A percentile compares a stretch with the other conserved stretches of the same genome.
Conservation (phyloP, 2,329 filamentous ascomycete genomes). For the Talaromyces sp. region DNA sequence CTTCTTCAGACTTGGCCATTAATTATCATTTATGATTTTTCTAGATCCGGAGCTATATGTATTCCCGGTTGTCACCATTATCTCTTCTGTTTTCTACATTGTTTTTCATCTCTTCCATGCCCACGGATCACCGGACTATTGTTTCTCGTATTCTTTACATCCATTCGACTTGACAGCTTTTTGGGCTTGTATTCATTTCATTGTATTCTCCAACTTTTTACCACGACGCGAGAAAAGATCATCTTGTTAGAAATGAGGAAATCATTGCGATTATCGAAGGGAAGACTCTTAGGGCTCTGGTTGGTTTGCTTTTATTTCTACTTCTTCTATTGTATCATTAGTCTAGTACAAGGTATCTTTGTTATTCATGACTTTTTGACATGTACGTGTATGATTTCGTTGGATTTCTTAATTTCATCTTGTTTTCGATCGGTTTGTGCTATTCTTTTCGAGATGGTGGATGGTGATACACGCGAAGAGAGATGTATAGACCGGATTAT, state of each 20-base stretch:
- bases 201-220: not conserved
- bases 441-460: too few relatives aligned
- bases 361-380: not conserved
- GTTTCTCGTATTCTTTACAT: not conserved
- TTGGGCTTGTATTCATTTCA: not conserved
- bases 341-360: not conserved
- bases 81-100: not conserved
- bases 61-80: not conserved
- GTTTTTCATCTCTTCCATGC: not conserved
- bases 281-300: not conserved
- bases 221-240: not conserved
- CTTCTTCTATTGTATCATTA: conserved; percentile 2
- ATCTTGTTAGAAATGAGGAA: not conserved
- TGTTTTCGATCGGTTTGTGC: not conserved
- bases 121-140: not conserved
- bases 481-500: too few relatives aligned
- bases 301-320: not conserved
- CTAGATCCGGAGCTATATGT: not conserved
- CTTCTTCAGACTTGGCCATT: not conserved
- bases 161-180: not conserved
- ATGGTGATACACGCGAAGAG: too few relatives aligned
- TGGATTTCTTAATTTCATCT: not conserved
- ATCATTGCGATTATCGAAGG: not conserved
- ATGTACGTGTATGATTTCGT: not conserved
- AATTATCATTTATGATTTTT: not conserved